Evolutionary conservation across 169 alveolate genomes (phyloP).

Genomic region (Cryptosporidium muris): DNA sequence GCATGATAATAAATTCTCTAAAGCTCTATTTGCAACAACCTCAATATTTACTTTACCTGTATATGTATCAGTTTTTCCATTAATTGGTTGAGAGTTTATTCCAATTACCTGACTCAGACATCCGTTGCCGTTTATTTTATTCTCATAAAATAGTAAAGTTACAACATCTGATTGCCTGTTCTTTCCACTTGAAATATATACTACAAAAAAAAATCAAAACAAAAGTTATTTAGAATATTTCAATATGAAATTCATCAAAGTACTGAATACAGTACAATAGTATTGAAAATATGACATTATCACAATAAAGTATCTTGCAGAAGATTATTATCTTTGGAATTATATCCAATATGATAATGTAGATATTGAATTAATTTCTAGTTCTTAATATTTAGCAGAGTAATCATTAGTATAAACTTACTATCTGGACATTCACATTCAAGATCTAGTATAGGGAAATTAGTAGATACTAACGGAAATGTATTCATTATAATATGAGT

Average conservation of each 20-base stretch:
- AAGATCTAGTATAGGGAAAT: constrained; percentile 27
- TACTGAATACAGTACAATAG: too few relatives aligned
- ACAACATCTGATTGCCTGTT: constrained; percentile 5
- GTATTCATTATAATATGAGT: constrained; percentile 34
- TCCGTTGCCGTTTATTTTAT: constrained; percentile 59
- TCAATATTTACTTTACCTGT: constrained; percentile 16
- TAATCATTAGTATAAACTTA: constrained; percentile 19
- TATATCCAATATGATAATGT: background rate
- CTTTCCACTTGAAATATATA: constrained; percentile 19
- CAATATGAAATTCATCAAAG: too few relatives aligned
- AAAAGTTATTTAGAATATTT: background rate
- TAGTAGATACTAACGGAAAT: constrained; percentile 20
- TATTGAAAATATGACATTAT: too few relatives aligned
- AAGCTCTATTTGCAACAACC: constrained; percentile 5
- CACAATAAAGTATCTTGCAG: too few relatives aligned
- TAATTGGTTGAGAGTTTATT: background rate
- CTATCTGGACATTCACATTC: constrained; percentile 70
- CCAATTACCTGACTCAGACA: constrained; percentile 27
- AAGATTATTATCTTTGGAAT: too few relatives aligned
- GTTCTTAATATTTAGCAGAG: background rate
- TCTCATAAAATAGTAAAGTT: constrained; percentile 32
- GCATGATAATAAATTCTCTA: constrained; percentile 1
- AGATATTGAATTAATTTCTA: background rate
- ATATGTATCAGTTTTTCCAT: too few relatives aligned
- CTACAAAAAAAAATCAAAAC: background rate